Conservation (phyloP, 2,329 filamentous ascomycete species). For the Polytolypa hystricis region DNA sequence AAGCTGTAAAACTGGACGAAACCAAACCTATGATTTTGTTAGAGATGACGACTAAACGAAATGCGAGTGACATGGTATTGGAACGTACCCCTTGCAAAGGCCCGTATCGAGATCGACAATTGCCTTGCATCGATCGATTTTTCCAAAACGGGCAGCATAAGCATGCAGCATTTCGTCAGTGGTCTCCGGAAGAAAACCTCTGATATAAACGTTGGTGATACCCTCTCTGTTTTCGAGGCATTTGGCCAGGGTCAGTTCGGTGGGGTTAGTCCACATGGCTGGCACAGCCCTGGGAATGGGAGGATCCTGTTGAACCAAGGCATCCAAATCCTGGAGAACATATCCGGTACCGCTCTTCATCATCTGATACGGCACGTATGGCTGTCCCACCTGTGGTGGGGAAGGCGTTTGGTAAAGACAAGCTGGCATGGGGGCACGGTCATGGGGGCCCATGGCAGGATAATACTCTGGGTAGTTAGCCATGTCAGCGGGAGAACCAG, state of each 20-base stretch:
- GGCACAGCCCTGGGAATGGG: conserved; percentile 79
- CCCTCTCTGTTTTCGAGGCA: conserved; percentile 89
- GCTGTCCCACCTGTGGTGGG: conserved; percentile 44
- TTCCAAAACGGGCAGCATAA: conserved; percentile 80
- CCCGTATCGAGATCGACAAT: conserved; percentile 93
- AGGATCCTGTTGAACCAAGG: conserved; percentile 63
- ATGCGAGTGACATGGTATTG: background rate
- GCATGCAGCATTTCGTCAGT: conserved; percentile 77
- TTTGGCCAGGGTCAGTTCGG: conserved; percentile 83
- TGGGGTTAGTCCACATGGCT: conserved; percentile 68
- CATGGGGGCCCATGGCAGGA: conserved; percentile 47
- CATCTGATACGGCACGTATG: conserved; percentile 31
- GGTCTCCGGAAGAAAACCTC: conserved; percentile 87
- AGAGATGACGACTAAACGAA: conserved; percentile 15
- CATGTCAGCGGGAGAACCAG: conserved; percentile 52
- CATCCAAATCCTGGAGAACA: conserved; percentile 46
- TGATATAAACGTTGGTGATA: conserved; percentile 97
- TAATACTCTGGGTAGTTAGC: conserved; percentile 49
- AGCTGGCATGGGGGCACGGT: conserved; percentile 44
- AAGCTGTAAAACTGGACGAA: conserved; percentile 92
- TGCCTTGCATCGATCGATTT: conserved; percentile 93
- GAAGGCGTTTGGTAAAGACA: conserved; percentile 55
- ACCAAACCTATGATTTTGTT: conserved; percentile 58
- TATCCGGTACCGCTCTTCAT: conserved; percentile 37
- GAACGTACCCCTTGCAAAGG: conserved; percentile 81